phyloP scores from a whole-genome alignment of 352 stramenopile species.

The Phytophthora ramorum region DNA sequence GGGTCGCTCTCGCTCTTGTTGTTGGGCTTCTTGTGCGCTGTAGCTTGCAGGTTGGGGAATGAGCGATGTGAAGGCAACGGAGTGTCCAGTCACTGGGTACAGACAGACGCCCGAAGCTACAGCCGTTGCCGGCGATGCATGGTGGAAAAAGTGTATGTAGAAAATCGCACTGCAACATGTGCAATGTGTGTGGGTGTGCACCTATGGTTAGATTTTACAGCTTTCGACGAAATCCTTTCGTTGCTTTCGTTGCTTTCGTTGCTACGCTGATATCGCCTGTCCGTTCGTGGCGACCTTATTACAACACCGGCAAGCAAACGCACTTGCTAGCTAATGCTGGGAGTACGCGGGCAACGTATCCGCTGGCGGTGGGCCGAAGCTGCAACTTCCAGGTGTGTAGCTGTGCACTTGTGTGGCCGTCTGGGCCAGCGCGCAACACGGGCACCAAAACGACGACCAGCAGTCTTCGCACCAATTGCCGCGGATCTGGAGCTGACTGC shows the following conservation, averaged over 20 bases:
- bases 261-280: too few species aligned
- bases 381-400: conserved; percentile 48
- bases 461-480: conserved; percentile 35
- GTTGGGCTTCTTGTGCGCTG: neutral
- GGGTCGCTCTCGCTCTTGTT: neutral
- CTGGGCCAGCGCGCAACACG: conserved; percentile 45
- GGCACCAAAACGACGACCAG: conserved; percentile 38
- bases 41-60: conserved; percentile 8
- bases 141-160: conserved; percentile 8
- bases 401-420: conserved; percentile 55
- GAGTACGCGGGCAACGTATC: conserved; percentile 40
- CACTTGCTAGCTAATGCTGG: conserved; percentile 12
- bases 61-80: neutral
- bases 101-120: neutral
- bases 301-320: neutral
- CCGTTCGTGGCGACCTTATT: neutral
- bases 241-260: too few species aligned
- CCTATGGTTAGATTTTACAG: neutral
- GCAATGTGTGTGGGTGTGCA: neutral
- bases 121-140: neutral
- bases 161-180: conserved; percentile 9
- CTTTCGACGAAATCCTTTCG: neutral
- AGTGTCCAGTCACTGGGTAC: conserved; percentile 2
- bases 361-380: conserved; percentile 24
- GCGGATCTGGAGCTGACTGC: conserved; percentile 16